A percentile compares a stretch with the other conserved stretches of the same genome.
phyloP scores from a whole-genome alignment of 306 rosid genomes.

The Cucumis sativus region Cucumber_9930_V3 NC_026657.2:6980501-6981000 shows the following conservation, averaged over 20 bases:
- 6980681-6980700: background rate
- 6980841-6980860: too few relatives aligned
- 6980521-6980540: background rate
- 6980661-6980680: background rate
- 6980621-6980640: background rate
- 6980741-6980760: background rate
- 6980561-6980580: background rate
- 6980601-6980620: conserved; percentile 6
- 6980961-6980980: too few relatives aligned
- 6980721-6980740: background rate
- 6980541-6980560: background rate
- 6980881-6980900: too few relatives aligned
- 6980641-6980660: background rate
- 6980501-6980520: background rate
- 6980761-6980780: background rate
- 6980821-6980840: background rate
- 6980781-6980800: background rate
- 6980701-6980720: background rate
- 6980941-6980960: too few relatives aligned
- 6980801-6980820: background rate
- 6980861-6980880: too few relatives aligned
- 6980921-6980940: too few relatives aligned
- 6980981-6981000: background rate
- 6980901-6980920: too few relatives aligned
- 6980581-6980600: background rate